Conservation (phyloP, 495 filamentous ascomycete genomes). For the Tricharina praecox region DNA sequence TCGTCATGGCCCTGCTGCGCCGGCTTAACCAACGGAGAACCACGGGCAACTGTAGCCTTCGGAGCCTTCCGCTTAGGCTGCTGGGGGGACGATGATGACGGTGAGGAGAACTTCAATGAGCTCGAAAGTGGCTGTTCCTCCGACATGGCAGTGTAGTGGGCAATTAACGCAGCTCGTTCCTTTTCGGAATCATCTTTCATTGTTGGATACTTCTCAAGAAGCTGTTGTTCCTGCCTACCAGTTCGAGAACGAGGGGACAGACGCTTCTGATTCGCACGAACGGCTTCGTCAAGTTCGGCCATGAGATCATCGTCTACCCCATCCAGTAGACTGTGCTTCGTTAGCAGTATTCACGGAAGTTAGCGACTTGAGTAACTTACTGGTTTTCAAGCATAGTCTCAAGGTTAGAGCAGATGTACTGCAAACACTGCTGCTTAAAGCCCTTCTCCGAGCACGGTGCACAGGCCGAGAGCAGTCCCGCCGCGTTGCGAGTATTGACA, state of each 20-base stretch:
- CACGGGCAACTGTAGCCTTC: background rate
- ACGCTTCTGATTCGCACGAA: constrained; percentile 64
- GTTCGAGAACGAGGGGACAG: constrained; percentile 58
- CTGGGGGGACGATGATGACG: background rate
- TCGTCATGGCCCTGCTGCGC: background rate
- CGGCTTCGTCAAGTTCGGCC: constrained; percentile 55
- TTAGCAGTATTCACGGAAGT: constrained; percentile 4
- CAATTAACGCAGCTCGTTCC: constrained; percentile 39
- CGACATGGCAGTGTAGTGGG: constrained; percentile 11
- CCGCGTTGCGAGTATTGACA: constrained; percentile 74
- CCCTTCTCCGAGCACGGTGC: constrained; percentile 62
- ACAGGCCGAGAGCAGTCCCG: constrained; percentile 64
- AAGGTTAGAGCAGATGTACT: constrained; percentile 81
- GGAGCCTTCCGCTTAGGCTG: background rate
- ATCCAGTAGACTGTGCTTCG: constrained; percentile 42
- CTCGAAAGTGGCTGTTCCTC: background rate
- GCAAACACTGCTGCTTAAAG: constrained; percentile 75
- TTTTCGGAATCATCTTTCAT: constrained; percentile 16
- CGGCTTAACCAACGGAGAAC: background rate
- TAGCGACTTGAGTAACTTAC: constrained; percentile 27
- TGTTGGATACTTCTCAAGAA: constrained; percentile 49
- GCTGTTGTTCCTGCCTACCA: constrained; percentile 48
- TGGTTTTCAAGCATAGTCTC: constrained; percentile 81
- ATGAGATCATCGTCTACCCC: constrained; percentile 77
- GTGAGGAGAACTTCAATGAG: background rate